Percentiles rank a stretch among this genome's conserved stretches.
phyloP scores from a whole-genome alignment of 805 yeast genomes.

The Metschnikowia colocasiae region DNA sequence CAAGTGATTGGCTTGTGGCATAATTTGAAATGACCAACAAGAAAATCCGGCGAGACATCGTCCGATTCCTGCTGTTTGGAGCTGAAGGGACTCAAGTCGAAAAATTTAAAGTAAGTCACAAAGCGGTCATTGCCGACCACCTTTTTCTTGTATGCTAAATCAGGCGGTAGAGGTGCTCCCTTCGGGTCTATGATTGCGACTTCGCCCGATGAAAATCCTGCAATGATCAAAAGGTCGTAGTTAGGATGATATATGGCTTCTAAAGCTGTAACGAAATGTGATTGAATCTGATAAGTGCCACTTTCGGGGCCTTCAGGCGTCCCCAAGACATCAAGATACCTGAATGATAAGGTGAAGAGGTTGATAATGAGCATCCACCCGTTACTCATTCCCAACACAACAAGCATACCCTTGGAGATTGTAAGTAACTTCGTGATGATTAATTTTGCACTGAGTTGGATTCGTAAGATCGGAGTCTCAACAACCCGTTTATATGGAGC shows the following conservation, averaged over 20 bases:
- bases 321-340: conserved; percentile 47
- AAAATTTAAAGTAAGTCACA: conserved; percentile 35
- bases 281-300: conserved; percentile 20
- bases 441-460: conserved; percentile 34
- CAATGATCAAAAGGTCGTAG: conserved; percentile 47
- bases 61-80: neutral
- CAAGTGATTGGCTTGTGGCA: conserved; percentile 56
- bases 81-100: conserved; percentile 33
- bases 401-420: conserved; percentile 40
- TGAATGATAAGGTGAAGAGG: conserved; percentile 42
- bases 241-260: conserved; percentile 27
- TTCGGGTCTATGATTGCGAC: conserved; percentile 17
- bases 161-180: conserved; percentile 8
- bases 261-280: conserved; percentile 23
- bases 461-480: conserved; percentile 44
- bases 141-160: conserved; percentile 12
- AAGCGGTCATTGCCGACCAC: conserved; percentile 27
- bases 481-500: conserved; percentile 31
- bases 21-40: conserved; percentile 59
- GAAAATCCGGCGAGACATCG: conserved; percentile 9
- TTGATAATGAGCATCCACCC: conserved; percentile 69
- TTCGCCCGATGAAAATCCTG: conserved; percentile 21
- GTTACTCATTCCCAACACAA: conserved; percentile 57
- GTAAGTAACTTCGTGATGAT: conserved; percentile 39
- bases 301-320: conserved; percentile 9